phyloP scores from a whole-genome alignment of 1,284 basidiomycete genomes.

The Jaminaea rosea region DNA sequence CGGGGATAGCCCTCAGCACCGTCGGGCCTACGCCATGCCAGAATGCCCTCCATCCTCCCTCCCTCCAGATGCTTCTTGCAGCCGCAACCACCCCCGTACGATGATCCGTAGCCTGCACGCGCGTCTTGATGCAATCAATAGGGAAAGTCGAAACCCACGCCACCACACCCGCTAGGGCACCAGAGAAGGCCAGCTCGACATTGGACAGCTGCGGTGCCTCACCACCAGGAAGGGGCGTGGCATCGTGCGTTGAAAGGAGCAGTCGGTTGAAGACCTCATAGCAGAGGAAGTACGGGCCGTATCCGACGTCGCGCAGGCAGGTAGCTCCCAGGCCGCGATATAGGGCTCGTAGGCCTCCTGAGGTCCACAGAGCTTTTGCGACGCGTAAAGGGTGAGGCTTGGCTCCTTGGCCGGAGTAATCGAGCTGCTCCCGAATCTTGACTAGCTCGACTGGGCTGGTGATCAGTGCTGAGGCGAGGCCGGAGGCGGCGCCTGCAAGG shows the following conservation, averaged over 20 bases:
- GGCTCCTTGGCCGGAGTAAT: conserved; percentile 3
- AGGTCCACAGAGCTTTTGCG: conserved; percentile 13
- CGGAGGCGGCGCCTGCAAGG: conserved; percentile 27
- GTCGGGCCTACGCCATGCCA: conserved; percentile 35
- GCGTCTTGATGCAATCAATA: conserved; percentile 39
- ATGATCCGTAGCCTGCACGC: conserved; percentile 33
- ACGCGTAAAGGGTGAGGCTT: conserved; percentile 12
- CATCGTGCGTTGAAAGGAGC: conserved; percentile 6
- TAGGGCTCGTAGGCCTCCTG: conserved; percentile 19
- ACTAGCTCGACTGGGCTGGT: conserved; percentile 37
- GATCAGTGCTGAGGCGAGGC: conserved; percentile 28
- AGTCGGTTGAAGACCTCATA: conserved; percentile 30
- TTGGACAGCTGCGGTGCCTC: conserved; percentile 7
- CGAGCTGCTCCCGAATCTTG: conserved; percentile 41
- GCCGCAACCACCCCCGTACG: background rate
- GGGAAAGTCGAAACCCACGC: conserved; percentile 40
- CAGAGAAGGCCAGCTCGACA: conserved; percentile 28
- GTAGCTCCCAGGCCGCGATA: conserved; percentile 32
- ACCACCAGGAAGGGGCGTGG: background rate
- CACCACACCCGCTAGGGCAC: conserved; percentile 31
- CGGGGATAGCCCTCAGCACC: conserved; percentile 25
- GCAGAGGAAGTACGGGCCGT: conserved; percentile 36
- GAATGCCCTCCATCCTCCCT: conserved; percentile 26
- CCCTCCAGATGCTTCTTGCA: background rate
- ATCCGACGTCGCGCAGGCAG: conserved; percentile 23